Evolutionary conservation across 192 early-diverging fungal species (phyloP).

Genomic region (Backusella sp.): DNA sequence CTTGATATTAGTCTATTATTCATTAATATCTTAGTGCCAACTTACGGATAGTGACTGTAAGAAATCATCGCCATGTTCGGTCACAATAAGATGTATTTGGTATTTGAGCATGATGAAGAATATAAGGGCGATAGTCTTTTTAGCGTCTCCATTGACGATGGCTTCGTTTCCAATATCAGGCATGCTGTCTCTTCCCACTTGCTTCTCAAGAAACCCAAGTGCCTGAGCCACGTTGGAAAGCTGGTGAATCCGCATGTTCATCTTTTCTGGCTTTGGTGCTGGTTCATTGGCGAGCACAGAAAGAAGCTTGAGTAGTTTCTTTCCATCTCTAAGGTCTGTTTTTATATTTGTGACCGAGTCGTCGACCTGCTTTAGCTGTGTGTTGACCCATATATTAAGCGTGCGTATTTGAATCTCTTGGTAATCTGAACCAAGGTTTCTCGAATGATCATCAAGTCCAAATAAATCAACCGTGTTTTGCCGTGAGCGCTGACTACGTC

Average conservation of each 20-base stretch:
- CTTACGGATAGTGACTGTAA: constrained; percentile 37
- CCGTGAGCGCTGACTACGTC: neutral
- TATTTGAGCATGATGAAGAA: constrained; percentile 58
- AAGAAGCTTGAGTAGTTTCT: constrained; percentile 69
- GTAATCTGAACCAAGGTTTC: constrained; percentile 46
- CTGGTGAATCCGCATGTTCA: constrained; percentile 78
- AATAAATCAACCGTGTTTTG: constrained; percentile 10
- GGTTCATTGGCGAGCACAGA: constrained; percentile 72
- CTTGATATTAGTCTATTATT: neutral
- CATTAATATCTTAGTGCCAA: neutral
- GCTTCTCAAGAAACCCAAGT: constrained; percentile 58
- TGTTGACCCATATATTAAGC: constrained; percentile 62
- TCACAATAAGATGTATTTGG: constrained; percentile 49
- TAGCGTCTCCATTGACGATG: constrained; percentile 75
- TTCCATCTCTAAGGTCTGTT: constrained; percentile 65
- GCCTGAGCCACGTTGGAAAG: constrained; percentile 77
- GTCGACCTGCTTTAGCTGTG: constrained; percentile 43
- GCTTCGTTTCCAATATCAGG: constrained; percentile 79
- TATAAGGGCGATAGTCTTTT: constrained; percentile 57
- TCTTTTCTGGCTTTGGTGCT: constrained; percentile 66
- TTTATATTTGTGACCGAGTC: constrained; percentile 51
- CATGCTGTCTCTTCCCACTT: constrained; percentile 53
- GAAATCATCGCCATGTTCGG: constrained; percentile 33
- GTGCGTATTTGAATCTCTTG: constrained; percentile 49
- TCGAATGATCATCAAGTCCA: constrained; percentile 38